Base-by-base conservation (phyloP, 129 eudicot genomes). In the Mikania micrantha region DNA sequence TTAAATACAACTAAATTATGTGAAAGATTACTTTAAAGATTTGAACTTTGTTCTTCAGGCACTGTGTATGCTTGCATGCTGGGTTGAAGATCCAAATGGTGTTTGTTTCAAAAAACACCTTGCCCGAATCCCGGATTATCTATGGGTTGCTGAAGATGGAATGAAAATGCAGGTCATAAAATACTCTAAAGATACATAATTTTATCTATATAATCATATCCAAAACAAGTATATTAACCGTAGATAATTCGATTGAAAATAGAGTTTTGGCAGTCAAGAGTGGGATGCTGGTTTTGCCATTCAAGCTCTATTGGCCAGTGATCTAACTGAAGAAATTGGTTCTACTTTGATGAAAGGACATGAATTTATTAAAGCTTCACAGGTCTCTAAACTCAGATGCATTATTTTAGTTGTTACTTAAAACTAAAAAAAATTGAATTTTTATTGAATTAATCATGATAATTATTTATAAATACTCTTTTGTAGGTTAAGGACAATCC, bases 131-230 rank as follows among this genome's bases (percentile, higher is more conserved):
- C 96, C 95, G 2, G 98, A 92, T 74, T 88, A 88, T 40, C 20
- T 92, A 1, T 93, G 98, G 98, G 82, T 93, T 32, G 96, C 90
- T 13, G 98, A 93, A 79, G 98, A 93, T 71, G 98, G 98, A 65
- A 93, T 93, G 98, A 93, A 88, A 74, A 88, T 92, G 94, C 97
- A 88, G 96, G 97, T 88, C 40, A 58, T n/a, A 34, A n/a, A n/a
- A n/a, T n/a, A n/a, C n/a, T n/a, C n/a, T n/a, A n/a, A n/a, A n/a
- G n/a, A n/a, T n/a, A n/a, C n/a, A n/a, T n/a, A n/a, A n/a, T n/a
- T 44, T 44, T 36, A 42, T 73, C 7, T 7, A n/a, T 44, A 44
- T 44, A 4, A n/a, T 19, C 20, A 50, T 50, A 50, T 22, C 27
- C 57, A 24, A 27, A 36, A 47, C 17, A 65, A 53, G 42, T 56